Conservation (phyloP, 148 eudicot species). For the Spergularia bocconei region DNA sequence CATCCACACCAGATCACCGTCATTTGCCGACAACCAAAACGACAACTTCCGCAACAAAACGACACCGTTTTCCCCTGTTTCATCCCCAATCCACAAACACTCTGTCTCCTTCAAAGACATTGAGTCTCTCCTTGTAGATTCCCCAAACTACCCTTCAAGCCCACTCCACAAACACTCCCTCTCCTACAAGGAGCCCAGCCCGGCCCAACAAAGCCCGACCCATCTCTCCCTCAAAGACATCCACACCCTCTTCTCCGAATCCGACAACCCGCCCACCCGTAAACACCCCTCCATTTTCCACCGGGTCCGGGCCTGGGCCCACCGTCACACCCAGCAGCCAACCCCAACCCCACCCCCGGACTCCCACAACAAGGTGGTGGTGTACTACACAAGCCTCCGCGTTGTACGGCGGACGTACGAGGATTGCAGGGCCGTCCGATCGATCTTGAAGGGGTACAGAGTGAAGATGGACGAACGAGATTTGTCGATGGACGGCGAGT, state of each 20-base stretch:
- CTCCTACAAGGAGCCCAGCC: not conserved
- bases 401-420: conserved; percentile 43
- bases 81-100: not conserved
- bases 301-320: conserved; percentile 35
- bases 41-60: not conserved
- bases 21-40: not conserved
- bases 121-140: not conserved
- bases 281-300: conserved; percentile 31
- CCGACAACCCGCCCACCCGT: conserved; percentile 8
- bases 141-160: conserved; percentile 1
- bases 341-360: conserved; percentile 27
- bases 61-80: conserved; percentile 1
- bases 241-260: conserved; percentile 19
- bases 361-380: conserved; percentile 32
- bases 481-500: conserved; percentile 39
- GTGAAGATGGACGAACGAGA: conserved; percentile 56
- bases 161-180: conserved; percentile 20
- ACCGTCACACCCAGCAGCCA: conserved; percentile 14
- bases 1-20: conserved; percentile 13
- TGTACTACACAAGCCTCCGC: conserved; percentile 46
- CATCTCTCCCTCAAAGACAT: conserved; percentile 29
- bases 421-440: conserved; percentile 41
- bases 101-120: conserved; percentile 15
- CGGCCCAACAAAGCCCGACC: not conserved
- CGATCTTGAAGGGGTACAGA: conserved; percentile 34